Evolutionary conservation across 257 asterid species (phyloP).

Genomic region (Solanum chmielewskii): DNA sequence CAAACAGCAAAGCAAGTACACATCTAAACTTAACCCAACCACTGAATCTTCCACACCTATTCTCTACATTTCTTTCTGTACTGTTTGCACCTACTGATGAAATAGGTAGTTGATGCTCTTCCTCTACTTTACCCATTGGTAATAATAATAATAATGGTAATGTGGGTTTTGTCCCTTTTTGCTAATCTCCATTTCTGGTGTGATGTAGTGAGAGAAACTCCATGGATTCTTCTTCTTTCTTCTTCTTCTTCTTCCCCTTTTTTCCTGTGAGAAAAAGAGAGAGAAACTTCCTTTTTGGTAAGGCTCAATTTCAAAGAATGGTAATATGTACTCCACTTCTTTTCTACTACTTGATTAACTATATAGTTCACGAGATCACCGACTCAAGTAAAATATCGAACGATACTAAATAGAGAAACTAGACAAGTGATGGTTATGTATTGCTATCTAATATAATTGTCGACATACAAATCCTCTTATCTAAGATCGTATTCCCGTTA

Average conservation of each 20-base stretch:
- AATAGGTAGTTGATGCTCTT: constrained; percentile 23
- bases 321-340: neutral
- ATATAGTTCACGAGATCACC: neutral
- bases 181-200: constrained; percentile 28
- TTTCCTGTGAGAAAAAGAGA: constrained; percentile 7
- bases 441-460: neutral
- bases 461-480: too few relatives aligned
- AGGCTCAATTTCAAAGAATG: constrained; percentile 10
- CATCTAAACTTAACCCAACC: constrained; percentile 51
- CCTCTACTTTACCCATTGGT: constrained; percentile 70
- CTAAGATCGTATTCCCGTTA: too few relatives aligned
- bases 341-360: neutral
- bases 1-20: constrained; percentile 45
- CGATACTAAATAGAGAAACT: too few relatives aligned
- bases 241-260: neutral
- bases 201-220: constrained; percentile 22
- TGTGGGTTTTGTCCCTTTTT: constrained; percentile 32
- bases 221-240: constrained; percentile 10
- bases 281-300: constrained; percentile 16
- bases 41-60: constrained; percentile 23
- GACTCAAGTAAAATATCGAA: neutral
- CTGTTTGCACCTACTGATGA: constrained; percentile 48
- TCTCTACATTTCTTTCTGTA: constrained; percentile 22
- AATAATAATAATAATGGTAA: constrained; percentile 17
- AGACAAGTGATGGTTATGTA: neutral